These are phyloP conservation scores for Wolfiporia cocos DNA, from an alignment of 1,284 basidiomycete genomes.

Conservation along the genomic window DNA sequence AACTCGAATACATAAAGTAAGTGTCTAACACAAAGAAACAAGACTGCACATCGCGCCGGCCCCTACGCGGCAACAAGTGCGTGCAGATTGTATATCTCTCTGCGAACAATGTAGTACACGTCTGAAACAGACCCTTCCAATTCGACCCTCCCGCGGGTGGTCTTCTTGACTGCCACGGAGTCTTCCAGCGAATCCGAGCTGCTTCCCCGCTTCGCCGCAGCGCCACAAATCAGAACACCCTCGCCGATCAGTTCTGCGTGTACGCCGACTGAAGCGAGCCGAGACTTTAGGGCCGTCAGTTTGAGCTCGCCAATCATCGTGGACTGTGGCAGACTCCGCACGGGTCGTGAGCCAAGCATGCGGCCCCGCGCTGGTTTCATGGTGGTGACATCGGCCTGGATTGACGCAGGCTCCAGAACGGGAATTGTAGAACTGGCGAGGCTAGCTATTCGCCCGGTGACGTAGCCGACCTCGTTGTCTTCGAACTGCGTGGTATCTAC, in stretches of 20 bases:
- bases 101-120: slow-evolving; percentile 82
- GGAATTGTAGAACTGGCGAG: slow-evolving; percentile 77
- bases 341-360: slow-evolving; percentile 55
- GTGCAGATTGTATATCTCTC: slow-evolving; percentile 84
- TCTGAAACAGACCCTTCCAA: slow-evolving; percentile 86
- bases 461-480: slow-evolving; percentile 92
- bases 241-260: slow-evolving; percentile 91
- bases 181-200: slow-evolving; percentile 52
- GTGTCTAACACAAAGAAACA: no score
- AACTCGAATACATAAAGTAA: no score
- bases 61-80: slow-evolving; percentile 71
- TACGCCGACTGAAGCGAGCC: slow-evolving; percentile 68
- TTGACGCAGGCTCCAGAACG: slow-evolving; percentile 49
- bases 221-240: slow-evolving; percentile 90
- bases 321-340: slow-evolving; percentile 67
- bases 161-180: slow-evolving; percentile 85
- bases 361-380: slow-evolving; percentile 29
- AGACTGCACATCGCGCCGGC: no score
- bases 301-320: slow-evolving; percentile 96
- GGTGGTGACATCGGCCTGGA: slow-evolving; percentile 21
- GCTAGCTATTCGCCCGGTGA: slow-evolving; percentile 79
- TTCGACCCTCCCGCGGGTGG: slow-evolving; percentile 76
- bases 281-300: slow-evolving; percentile 77
- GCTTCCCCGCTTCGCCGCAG: slow-evolving; percentile 42
- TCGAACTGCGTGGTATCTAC: slow-evolving; percentile 63